Conservation (phyloP, 2,329 filamentous ascomycete species). For the Ascochyta fabae region DNA sequence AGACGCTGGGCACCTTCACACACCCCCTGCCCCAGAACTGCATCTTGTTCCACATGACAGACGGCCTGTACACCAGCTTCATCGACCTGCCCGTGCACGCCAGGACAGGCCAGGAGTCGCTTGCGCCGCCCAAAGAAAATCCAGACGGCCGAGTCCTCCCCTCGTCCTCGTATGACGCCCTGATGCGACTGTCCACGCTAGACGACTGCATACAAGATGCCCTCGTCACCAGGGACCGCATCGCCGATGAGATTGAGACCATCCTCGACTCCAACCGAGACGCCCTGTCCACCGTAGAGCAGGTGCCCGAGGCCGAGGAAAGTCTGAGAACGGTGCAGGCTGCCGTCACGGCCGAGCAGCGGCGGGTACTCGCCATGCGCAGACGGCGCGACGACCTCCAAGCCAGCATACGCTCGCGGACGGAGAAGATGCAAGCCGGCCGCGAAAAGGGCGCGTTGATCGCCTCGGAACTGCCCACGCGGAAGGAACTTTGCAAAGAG, state of each 20-base stretch:
- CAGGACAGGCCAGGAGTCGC: constrained; percentile 35
- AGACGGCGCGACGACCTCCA: constrained; percentile 71
- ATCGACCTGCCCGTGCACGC: constrained; percentile 66
- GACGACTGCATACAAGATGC: constrained; percentile 93
- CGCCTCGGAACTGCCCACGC: constrained; percentile 67
- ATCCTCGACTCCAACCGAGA: constrained; percentile 50
- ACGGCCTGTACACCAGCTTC: constrained; percentile 82
- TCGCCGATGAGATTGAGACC: constrained; percentile 78
- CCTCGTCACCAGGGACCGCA: constrained; percentile 73
- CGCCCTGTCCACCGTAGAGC: constrained; percentile 44
- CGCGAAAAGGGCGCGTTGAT: constrained; percentile 65
- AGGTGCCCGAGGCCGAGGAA: constrained; percentile 54
- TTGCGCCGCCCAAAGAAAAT: constrained; percentile 44
- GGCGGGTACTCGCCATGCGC: constrained; percentile 67
- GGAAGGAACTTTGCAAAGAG: constrained; percentile 50
- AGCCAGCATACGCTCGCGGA: constrained; percentile 69
- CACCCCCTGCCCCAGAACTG: constrained; percentile 81
- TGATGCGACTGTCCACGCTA: constrained; percentile 87
- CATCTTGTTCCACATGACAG: constrained; percentile 81
- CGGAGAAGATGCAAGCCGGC: constrained; percentile 71
- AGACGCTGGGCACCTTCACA: constrained; percentile 63
- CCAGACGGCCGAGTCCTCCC: constrained; percentile 60
- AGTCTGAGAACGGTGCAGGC: constrained; percentile 54
- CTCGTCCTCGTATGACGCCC: constrained; percentile 82
- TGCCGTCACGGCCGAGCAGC: constrained; percentile 68